These are phyloP conservation scores for Talaromyces sp. DNA, from an alignment of 2,329 filamentous ascomycete species.

Conservation along the genomic window DNA sequence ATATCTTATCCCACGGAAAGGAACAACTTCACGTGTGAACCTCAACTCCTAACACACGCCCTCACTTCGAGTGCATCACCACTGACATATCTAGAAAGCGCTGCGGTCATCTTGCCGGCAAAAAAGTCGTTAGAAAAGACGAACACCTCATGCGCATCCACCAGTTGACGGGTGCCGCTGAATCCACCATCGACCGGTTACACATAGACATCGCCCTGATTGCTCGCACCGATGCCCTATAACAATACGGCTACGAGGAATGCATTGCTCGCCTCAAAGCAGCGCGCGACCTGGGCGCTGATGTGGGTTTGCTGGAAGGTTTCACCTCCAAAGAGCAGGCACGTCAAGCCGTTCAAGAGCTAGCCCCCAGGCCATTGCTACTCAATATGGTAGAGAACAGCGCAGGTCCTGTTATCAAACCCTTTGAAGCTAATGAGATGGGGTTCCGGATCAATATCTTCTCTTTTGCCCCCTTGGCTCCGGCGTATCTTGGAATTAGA, in stretches of 20 bases:
- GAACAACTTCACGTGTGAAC: not conserved
- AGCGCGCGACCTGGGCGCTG: slow-evolving; percentile 38
- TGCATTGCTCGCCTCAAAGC: slow-evolving; percentile 34
- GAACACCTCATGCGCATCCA: slow-evolving; percentile 35
- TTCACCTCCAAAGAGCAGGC: slow-evolving; percentile 38
- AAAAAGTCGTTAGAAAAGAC: slow-evolving; percentile 33
- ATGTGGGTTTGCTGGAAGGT: slow-evolving; percentile 41
- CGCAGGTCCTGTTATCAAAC: slow-evolving; percentile 36
- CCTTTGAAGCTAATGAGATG: slow-evolving; percentile 35
- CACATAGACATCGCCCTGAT: slow-evolving; percentile 42
- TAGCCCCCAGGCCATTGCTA: slow-evolving; percentile 37
- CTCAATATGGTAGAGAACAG: slow-evolving; percentile 45
- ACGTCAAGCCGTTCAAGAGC: slow-evolving; percentile 29
- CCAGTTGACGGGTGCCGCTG: no score
- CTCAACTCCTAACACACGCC: not conserved
- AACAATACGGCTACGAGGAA: slow-evolving; percentile 38
- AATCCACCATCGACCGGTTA: slow-evolving; percentile 20
- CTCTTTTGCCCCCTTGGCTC: slow-evolving; percentile 36
- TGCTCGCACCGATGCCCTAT: slow-evolving; percentile 36
- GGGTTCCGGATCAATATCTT: slow-evolving; percentile 43
- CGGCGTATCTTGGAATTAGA: slow-evolving; percentile 34
- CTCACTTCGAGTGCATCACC: not conserved
- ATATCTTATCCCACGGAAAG: not conserved
- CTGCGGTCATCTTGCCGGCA: slow-evolving; percentile 39
- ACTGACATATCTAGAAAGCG: slow-evolving; percentile 27